phyloP scores from a whole-genome alignment of 2,329 filamentous ascomycete species.

The Trichothecium sympodiale region DNA sequence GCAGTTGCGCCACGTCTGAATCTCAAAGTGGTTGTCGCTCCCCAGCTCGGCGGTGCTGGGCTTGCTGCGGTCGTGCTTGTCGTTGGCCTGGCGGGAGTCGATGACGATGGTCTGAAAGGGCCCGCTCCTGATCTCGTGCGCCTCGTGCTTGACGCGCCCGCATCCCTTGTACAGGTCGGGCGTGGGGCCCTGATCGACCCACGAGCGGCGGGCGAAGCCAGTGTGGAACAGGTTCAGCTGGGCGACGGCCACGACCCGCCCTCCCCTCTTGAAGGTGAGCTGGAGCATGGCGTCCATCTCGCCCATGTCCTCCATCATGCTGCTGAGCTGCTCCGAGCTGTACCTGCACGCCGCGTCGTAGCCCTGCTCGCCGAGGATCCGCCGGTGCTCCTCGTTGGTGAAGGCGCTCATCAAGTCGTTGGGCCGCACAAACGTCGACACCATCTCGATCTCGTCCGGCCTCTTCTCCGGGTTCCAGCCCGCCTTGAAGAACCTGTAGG shows the following conservation, averaged over 20 bases:
- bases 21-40: slow-evolving; percentile 2
- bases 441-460: slow-evolving; percentile 5
- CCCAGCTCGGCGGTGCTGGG: slow-evolving; percentile 4
- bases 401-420: slow-evolving; percentile 2
- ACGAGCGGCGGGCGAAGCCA: too few species aligned
- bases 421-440: slow-evolving; percentile 2
- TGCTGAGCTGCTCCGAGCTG: slow-evolving; percentile 1
- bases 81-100: slow-evolving; percentile 6
- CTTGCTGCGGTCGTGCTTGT: slow-evolving; percentile 4
- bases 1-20: slow-evolving; percentile 2
- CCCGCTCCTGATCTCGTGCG: slow-evolving; percentile 5
- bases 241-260: slow-evolving; percentile 1
- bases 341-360: slow-evolving; percentile 1
- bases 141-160: slow-evolving; percentile 7
- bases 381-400: slow-evolving; percentile 2
- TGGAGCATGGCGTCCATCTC: slow-evolving; percentile 4
- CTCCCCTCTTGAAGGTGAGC: slow-evolving; percentile 1
- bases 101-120: slow-evolving; percentile 8
- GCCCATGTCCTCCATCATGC: slow-evolving; percentile 1
- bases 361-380: slow-evolving; percentile 2
- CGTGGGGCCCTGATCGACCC: slow-evolving; percentile 2
- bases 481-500: too few species aligned
- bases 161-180: slow-evolving; percentile 6
- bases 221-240: slow-evolving; percentile 3
- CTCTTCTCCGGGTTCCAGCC: too few species aligned